These are phyloP conservation scores for Sutorius australiensis DNA, from an alignment of 768 basidiomycete genomes.

Conservation along the genomic window DNA sequence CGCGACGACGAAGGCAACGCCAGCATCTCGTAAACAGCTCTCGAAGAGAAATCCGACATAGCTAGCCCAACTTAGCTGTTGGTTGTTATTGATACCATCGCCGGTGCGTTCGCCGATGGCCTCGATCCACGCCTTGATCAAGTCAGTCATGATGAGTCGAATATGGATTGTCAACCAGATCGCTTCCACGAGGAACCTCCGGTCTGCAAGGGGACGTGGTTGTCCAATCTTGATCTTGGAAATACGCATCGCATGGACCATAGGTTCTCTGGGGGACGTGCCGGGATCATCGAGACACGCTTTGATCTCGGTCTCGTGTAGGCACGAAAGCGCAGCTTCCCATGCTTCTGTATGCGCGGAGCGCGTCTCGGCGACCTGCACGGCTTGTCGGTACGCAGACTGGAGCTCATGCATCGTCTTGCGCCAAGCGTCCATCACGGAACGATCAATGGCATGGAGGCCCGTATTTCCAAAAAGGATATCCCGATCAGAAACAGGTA, in stretches of 20 bases:
- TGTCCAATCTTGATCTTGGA: conserved; percentile 54
- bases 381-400: conserved; percentile 38
- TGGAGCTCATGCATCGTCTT: conserved; percentile 35
- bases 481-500: conserved; percentile 25
- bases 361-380: conserved; percentile 42
- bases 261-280: conserved; percentile 38
- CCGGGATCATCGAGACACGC: conserved; percentile 29
- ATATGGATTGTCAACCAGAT: conserved; percentile 52
- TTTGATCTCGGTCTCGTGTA: conserved; percentile 48
- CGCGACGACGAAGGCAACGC: conserved; percentile 45
- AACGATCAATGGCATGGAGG: conserved; percentile 30
- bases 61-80: conserved; percentile 43
- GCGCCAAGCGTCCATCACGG: conserved; percentile 39
- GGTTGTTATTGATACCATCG: conserved; percentile 13
- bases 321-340: conserved; percentile 53
- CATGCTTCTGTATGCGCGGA: conserved; percentile 57
- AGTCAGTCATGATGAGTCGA: conserved; percentile 46
- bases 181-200: conserved; percentile 58
- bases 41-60: conserved; percentile 46
- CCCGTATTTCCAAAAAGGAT: conserved; percentile 25
- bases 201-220: conserved; percentile 54
- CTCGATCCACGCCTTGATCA: conserved; percentile 42
- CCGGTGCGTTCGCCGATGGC: conserved; percentile 22
- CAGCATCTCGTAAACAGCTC: conserved; percentile 45
- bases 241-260: conserved; percentile 48